Base-by-base conservation (phyloP, 257 asterid genomes). In the Eustoma russellianum region DNA sequence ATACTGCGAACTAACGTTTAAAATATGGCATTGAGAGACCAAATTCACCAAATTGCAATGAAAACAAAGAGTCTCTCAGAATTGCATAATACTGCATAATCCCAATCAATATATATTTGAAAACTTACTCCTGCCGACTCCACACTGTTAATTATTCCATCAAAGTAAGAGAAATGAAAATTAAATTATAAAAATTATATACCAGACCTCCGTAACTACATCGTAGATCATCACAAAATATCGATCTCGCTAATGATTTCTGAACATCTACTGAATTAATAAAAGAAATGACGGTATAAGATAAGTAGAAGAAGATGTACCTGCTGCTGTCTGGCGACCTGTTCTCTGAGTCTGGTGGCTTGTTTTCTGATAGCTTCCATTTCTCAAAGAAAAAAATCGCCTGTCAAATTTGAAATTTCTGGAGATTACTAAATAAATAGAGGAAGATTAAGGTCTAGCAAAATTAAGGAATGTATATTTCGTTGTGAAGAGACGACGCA, bases 311-410 rank as follows among this genome's bases (percentile, higher is more conserved):
- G 61, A 47, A 56, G 65, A 53, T 54, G 13, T 56, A 71, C 98
- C 86, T 91, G 98, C 62, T 91, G 98, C 63, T 91, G 98, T 66
- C 97, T 76, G 24, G 97, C 93, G 64, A 91, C 98, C 71, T 91
- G 98, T 69, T 92, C 98, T 56, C 98, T 72, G 67, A 92, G 83
- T 58, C 94, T 79, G 17, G 97, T 80, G 38, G 98, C 98, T 70
- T 92, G 97, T 60, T 88, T 92, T 68, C 93, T 72, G 69, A 90
- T 83, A n/a, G 95, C 86, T 35, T 90, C 98, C 98, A 90, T 90
- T 77, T 57, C 68, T 78, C 49, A 74, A 66, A 57, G 38, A 48
- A 52, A 53, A 13, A 44, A 65, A 17, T 41, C 5, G n/a, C n/a
- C n/a, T n/a, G n/a, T n/a, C n/a, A n/a, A n/a, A n/a, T n/a, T n/a